Percentiles rank a stretch among this genome's conserved stretches.
These are phyloP conservation scores for Leptographium wingfieldii DNA, from an alignment of 2,329 filamentous ascomycete genomes.

Conservation along the genomic window DNA sequence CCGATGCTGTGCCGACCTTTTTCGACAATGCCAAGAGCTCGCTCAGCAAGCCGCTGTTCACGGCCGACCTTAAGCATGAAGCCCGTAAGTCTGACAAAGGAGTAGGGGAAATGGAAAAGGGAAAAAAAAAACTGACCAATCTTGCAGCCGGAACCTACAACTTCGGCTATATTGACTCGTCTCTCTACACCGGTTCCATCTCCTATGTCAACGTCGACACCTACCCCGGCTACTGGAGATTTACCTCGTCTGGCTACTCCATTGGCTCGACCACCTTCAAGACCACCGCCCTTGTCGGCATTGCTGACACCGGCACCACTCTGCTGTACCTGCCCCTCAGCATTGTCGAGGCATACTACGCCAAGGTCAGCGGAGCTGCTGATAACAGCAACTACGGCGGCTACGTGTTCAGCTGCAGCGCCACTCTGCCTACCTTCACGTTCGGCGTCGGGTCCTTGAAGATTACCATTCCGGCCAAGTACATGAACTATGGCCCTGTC, in stretches of 20 bases:
- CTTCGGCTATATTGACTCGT: constrained; percentile 42
- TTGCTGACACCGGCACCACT: constrained; percentile 30
- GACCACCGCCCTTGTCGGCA: constrained; percentile 19
- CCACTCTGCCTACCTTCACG: constrained; percentile 21
- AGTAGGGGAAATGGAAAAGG: not conserved
- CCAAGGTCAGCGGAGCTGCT: constrained; percentile 21
- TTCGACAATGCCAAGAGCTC: constrained; percentile 20
- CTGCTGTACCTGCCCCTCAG: constrained; percentile 23
- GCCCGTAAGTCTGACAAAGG: constrained; percentile 17
- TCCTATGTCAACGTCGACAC: constrained; percentile 36
- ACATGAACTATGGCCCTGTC: constrained; percentile 22
- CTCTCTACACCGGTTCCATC: constrained; percentile 40
- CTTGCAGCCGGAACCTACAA: constrained; percentile 26
- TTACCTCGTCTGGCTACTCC: constrained; percentile 35
- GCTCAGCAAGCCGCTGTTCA: constrained; percentile 20
- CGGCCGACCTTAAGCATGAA: constrained; percentile 21
- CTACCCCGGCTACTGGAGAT: constrained; percentile 42
- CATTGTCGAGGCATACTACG: constrained; percentile 28
- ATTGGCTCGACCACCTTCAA: constrained; percentile 33
- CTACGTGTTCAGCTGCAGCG: constrained; percentile 24
- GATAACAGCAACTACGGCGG: constrained; percentile 22
- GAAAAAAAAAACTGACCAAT: no score
- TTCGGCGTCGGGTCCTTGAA: constrained; percentile 21
- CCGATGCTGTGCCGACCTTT: constrained; percentile 28
- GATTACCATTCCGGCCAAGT: constrained; percentile 19